Conservation (phyloP, 306 rosid species). For the Myrica gale region DNA sequence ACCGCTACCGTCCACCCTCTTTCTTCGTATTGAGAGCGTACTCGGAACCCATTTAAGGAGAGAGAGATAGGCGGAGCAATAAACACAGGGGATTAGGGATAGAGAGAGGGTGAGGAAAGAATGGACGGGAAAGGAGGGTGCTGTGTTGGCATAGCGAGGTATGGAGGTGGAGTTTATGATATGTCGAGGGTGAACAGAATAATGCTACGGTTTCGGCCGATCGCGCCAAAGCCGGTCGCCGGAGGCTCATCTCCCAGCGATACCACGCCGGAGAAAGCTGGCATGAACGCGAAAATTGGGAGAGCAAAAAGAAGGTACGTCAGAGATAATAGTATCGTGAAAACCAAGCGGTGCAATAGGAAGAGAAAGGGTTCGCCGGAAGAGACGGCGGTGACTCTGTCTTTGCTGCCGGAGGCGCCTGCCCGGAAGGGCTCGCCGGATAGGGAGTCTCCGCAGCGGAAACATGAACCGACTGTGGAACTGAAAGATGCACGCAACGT, state of each 20-base stretch:
- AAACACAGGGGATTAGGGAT: not conserved
- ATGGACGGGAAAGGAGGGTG: constrained; percentile 82
- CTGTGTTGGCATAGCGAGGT: constrained; percentile 48
- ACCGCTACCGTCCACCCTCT: not conserved
- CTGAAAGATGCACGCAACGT: not conserved
- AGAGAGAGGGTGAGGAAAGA: not conserved
- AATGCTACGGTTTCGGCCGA: constrained; percentile 83
- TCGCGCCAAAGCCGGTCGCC: constrained; percentile 73
- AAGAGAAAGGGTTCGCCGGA: constrained; percentile 39
- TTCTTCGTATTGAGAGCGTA: not conserved
- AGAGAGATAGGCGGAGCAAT: not conserved
- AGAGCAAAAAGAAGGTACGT: constrained; percentile 47
- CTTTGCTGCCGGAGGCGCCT: constrained; percentile 72
- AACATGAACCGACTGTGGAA: not conserved
- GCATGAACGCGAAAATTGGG: not conserved
- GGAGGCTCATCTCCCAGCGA: constrained; percentile 35
- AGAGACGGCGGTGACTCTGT: constrained; percentile 48
- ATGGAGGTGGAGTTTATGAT: constrained; percentile 45
- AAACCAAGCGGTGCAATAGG: constrained; percentile 39
- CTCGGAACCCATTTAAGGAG: not conserved
- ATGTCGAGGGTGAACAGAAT: constrained; percentile 51
- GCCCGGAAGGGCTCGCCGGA: constrained; percentile 42
- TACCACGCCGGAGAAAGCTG: constrained; percentile 41
- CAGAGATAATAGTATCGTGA: constrained; percentile 22
- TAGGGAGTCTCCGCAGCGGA: constrained; percentile 22